phyloP scores from a whole-genome alignment of 140 eudicot species.

The Stevia rebaudiana region DNA sequence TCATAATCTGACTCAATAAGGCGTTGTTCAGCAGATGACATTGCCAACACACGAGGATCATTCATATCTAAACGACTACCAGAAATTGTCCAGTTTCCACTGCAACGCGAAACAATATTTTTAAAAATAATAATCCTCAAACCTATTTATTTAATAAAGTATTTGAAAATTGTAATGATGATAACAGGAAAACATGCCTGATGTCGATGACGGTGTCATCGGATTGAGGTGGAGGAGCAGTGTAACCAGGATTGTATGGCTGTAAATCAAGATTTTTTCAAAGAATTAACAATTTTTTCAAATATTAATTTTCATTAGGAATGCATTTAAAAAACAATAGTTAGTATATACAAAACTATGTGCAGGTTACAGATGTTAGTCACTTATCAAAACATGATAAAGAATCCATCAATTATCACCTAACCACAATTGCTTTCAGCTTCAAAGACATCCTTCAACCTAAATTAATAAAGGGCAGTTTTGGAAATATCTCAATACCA shows the following conservation, averaged over 20 bases:
- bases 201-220: slow-evolving; percentile 64
- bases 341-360: slow-evolving; percentile 5
- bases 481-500: slow-evolving; percentile 2
- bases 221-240: slow-evolving; percentile 54
- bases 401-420: neutral
- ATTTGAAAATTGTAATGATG: neutral
- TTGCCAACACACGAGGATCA: slow-evolving; percentile 74
- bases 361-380: neutral
- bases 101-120: slow-evolving; percentile 12
- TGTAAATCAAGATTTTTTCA: slow-evolving; percentile 14
- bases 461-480: neutral
- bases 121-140: neutral
- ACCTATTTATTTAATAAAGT: neutral
- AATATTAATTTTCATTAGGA: too few relatives aligned
- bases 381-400: neutral
- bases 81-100: slow-evolving; percentile 68
- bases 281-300: neutral
- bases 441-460: neutral
- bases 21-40: slow-evolving; percentile 75
- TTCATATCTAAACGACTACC: slow-evolving; percentile 66
- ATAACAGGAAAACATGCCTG: slow-evolving; percentile 39
- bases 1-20: slow-evolving; percentile 70
- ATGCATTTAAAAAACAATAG: neutral
- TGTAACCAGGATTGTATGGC: slow-evolving; percentile 69
- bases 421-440: neutral